These are phyloP conservation scores for Colletotrichum tanaceti DNA, from an alignment of 2,329 filamentous ascomycete species.

Conservation along the genomic window DNA sequence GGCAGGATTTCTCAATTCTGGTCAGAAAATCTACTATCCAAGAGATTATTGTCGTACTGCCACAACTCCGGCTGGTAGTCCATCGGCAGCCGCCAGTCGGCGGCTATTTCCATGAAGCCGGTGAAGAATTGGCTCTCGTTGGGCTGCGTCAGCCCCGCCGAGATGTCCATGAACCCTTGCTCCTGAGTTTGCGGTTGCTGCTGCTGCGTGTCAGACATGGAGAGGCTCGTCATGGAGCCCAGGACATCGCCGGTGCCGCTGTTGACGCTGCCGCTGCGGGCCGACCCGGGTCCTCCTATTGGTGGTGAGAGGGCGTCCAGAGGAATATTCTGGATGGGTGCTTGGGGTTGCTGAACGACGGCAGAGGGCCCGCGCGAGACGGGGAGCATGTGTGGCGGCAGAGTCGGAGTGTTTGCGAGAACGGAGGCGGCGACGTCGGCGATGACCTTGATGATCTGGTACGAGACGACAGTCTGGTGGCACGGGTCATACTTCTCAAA, in stretches of 20 bases:
- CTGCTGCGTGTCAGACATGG: constrained; percentile 27
- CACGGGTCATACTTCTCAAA: constrained; percentile 34
- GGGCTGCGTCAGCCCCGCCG: not conserved
- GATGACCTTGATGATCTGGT: constrained; percentile 31
- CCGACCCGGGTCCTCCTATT: not conserved
- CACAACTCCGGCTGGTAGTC: constrained; percentile 35
- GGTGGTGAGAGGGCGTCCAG: constrained; percentile 1
- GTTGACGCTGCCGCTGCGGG: constrained; percentile 21
- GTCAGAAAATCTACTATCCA: constrained; percentile 9
- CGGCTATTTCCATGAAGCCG: constrained; percentile 26
- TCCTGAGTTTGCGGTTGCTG: constrained; percentile 10
- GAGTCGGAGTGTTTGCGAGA: constrained; percentile 32
- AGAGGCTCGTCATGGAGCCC: constrained; percentile 24
- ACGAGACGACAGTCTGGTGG: constrained; percentile 22
- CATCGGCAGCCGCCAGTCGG: constrained; percentile 34
- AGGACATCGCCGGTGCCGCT: constrained; percentile 13
- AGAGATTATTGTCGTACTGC: constrained; percentile 21
- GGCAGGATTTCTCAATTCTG: constrained; percentile 8
- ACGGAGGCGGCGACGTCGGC: constrained; percentile 32
- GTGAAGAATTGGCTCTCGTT: constrained; percentile 14
- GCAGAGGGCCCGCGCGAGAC: not conserved
- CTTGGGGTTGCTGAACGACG: not conserved
- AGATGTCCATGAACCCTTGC: constrained; percentile 8
- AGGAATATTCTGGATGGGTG: not conserved
- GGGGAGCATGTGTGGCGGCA: constrained; percentile 35